Base-by-base conservation (phyloP, 1,284 basidiomycete genomes). In the Leccinum subrobustum region DNA sequence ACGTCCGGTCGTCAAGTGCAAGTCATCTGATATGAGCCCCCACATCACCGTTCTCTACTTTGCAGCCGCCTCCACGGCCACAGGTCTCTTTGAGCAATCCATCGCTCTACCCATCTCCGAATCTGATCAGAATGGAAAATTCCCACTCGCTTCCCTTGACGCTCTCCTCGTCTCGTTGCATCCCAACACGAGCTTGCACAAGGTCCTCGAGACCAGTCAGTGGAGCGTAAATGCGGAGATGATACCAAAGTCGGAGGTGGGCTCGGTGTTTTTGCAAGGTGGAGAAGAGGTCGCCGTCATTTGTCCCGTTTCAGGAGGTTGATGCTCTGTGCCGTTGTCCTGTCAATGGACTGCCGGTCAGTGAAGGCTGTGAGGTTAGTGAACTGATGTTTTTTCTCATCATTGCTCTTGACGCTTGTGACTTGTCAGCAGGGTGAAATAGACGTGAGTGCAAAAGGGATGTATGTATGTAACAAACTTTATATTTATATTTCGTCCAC, bases 221-320 rank as follows among this genome's bases (percentile, higher is more conserved):
- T 92, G 91, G 90, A 90, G 89, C 69, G 87, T 93, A 4, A 78
- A 92, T 68, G 87, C 83, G 57, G 90, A 91, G 73, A 91, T 92
- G 88, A 82, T 92, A 11, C 84, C 87, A n/a, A 80, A 86, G 62
- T 78, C 80, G 3, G 74, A 78, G 11, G 67, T 69, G 9, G 42
- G 3, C 6, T 62, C 72, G 8, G 75, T 82, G n/a, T 59, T 77
- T 12, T 71, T 93, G 51, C 79, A 74, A 44, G 89, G 89, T 8
- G 91, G 90, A 12, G 89, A 93, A 71, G 88, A 91, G 67, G 84
- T 93, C 4, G 91, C 87, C 20, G 80, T 92, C 33, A 93, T 94
- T 53, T 90, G 89, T 65, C 92, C 90, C 5, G 91, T 93, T 1
- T 91, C 88, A 58, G 92, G 92, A 6, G 90, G 90, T 25, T 92